Evolutionary conservation across 257 asterid genomes (phyloP), one percentile per base, ranked within the genome.

Genomic region (Petunia axillaris): DNA sequence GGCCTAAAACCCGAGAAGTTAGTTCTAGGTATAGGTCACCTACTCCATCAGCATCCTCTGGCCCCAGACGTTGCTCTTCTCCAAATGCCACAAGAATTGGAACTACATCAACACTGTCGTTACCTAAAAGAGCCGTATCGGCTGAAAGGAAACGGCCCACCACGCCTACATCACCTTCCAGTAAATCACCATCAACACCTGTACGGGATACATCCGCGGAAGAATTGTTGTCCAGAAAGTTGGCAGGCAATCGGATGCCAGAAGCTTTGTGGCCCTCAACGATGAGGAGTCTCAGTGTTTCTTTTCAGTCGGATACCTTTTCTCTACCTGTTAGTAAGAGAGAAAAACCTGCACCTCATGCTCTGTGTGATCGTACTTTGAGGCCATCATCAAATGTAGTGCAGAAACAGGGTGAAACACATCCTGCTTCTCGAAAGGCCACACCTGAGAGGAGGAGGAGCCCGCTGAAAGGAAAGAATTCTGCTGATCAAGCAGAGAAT

Each of bases 201-300:
- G 83, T 87, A 44, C 87, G 80, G 76, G 96, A 93, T 78, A 80
- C 91, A 40, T 82, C 83, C 63, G 85, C 83, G 25, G 97, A 83
- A 78, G 35, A 40, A 68, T 82, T 67, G 38, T 57, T 86, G 68
- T 88, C 93, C 4, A 87, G 89, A 79, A 91, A 89, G 88, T 67
- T 83, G 54, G 83, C 65, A 35, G 85, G 87, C 62, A 90, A 81
- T 80, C 89, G 88, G 59, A 84, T 87, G 81, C 89, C 97, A 0
- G 97, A 92, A 83, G 89, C 92, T 83, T 87, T 93, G 86, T 91
- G 97, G 97, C 95, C 97, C 1, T 89, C 95, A 54, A 93, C 93
- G 48, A 92, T 88, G 97, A 87, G 93, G 79, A 90, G 91, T 83
- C 90, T 85, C 40, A 85, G 87, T 68, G 89, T 66, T 76, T 92